Conservation (phyloP, 768 basidiomycete species). For the Leccinum incarnatum region DNA sequence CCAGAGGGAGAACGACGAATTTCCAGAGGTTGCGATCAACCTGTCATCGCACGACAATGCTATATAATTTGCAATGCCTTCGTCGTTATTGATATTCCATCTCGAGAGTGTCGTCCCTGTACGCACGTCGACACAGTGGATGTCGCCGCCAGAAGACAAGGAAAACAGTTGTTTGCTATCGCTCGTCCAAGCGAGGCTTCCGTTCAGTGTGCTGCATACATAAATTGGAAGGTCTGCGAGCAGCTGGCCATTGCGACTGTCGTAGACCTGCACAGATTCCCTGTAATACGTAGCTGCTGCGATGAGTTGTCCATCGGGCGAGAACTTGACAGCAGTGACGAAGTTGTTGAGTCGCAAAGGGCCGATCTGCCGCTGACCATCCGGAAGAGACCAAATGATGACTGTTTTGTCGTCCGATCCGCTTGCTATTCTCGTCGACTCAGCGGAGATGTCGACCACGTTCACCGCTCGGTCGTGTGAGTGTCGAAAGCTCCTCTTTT, state of each 20-base stretch:
- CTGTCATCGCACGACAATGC: background rate
- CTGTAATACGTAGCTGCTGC: background rate
- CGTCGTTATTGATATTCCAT: background rate
- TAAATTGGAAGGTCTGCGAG: background rate
- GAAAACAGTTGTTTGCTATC: background rate
- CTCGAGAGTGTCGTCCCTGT: background rate
- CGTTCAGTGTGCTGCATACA: background rate
- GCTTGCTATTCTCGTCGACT: background rate
- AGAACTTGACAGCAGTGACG: background rate
- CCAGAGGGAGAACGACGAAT: background rate
- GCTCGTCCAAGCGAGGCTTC: background rate
- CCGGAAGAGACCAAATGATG: background rate
- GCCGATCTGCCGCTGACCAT: background rate
- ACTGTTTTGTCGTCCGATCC: background rate
- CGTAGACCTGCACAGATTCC: background rate
- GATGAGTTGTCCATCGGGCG: background rate
- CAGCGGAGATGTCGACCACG: background rate
- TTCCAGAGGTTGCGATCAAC: background rate
- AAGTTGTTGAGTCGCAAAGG: background rate
- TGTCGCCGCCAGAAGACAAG: background rate
- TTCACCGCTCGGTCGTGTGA: background rate
- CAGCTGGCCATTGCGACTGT: background rate
- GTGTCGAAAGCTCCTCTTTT: background rate
- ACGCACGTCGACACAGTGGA: background rate
- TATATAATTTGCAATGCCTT: background rate